These are phyloP conservation scores for Chaetomium globosum DNA, from an alignment of 2,329 filamentous ascomycete genomes.

Conservation along the genomic window DNA sequence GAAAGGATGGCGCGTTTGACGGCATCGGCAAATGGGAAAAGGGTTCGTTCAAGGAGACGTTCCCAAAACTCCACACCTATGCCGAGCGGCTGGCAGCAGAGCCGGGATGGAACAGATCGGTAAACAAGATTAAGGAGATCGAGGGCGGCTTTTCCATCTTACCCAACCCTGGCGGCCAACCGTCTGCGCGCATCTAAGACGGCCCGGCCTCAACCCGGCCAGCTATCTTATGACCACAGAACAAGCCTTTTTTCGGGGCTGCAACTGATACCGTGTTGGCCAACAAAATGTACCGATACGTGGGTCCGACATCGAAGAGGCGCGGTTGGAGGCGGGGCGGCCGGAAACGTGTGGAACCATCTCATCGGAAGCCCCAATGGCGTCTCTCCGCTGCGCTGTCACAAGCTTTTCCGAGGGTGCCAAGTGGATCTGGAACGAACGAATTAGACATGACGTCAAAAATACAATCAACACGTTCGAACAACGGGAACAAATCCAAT, in stretches of 20 bases:
- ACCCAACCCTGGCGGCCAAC: constrained; percentile 31
- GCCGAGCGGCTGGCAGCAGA: constrained; percentile 50
- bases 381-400: constrained; percentile 11
- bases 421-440: constrained; percentile 11
- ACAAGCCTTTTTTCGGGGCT: neutral
- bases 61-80: constrained; percentile 53
- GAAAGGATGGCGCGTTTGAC: constrained; percentile 46
- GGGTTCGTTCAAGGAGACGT: constrained; percentile 36
- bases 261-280: constrained; percentile 9
- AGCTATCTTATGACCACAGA: neutral
- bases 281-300: neutral
- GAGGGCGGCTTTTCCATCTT: constrained; percentile 47
- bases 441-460: constrained; percentile 25
- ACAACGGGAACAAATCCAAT: neutral
- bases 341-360: constrained; percentile 17
- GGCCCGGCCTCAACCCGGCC: constrained; percentile 9
- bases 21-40: constrained; percentile 46
- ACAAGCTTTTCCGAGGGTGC: constrained; percentile 15
- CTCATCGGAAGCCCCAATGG: neutral
- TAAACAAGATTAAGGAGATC: constrained; percentile 54
- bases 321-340: constrained; percentile 14
- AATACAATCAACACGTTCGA: constrained; percentile 8
- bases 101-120: constrained; percentile 52
- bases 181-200: constrained; percentile 18
- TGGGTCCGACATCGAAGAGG: constrained; percentile 21